Conservation (phyloP, 768 basidiomycete genomes). For the Leccinum rimulosum region DNA sequence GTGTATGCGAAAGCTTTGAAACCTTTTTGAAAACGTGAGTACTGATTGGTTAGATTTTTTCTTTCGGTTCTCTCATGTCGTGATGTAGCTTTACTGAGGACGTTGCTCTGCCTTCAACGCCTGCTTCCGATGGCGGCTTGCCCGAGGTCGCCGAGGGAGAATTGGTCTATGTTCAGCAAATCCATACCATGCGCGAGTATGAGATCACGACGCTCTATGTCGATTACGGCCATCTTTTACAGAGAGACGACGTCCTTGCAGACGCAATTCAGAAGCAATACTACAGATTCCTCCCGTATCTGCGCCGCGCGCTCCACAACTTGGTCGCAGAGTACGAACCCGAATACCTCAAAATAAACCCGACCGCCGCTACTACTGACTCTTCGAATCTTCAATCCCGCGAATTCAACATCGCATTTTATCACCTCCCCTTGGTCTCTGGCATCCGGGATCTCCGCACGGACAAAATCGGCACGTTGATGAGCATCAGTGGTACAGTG, state of each 20-base stretch:
- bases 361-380: constrained; percentile 81
- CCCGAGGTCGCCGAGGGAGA: constrained; percentile 58
- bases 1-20: constrained; percentile 89
- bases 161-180: constrained; percentile 86
- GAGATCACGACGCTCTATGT: constrained; percentile 95
- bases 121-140: constrained; percentile 66
- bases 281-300: constrained; percentile 94
- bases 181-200: constrained; percentile 93
- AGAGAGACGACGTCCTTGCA: constrained; percentile 89
- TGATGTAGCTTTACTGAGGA: constrained; percentile 75
- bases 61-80: not conserved
- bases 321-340: constrained; percentile 89
- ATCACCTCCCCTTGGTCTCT: constrained; percentile 89
- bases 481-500: constrained; percentile 96
- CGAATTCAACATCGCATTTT: constrained; percentile 94
- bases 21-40: constrained; percentile 88
- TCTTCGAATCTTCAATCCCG: constrained; percentile 87
- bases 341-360: constrained; percentile 93
- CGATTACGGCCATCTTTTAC: constrained; percentile 88
- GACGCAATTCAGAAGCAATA: constrained; percentile 93
- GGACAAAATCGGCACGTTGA: constrained; percentile 89
- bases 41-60: not conserved
- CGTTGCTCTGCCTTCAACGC: constrained; percentile 75
- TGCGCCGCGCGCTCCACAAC: constrained; percentile 87
- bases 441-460: constrained; percentile 93